Percentiles rank a stretch among this genome's conserved stretches.
Conservation (phyloP, 1,139 yeast genomes). For the Yamadazyma trypodendri region DNA sequence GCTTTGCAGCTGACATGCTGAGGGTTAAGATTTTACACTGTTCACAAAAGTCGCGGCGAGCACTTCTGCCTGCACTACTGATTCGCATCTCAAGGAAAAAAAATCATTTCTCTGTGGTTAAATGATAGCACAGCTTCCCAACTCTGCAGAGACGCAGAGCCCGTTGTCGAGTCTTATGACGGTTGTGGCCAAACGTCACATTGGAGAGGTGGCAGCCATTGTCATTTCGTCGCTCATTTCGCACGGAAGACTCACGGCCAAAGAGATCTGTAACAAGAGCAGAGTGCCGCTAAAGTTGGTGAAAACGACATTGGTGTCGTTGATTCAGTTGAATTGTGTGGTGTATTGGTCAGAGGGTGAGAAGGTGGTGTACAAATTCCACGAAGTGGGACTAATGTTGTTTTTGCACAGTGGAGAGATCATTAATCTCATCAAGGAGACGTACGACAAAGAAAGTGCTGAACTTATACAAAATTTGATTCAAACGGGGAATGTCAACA, state of each 20-base stretch:
- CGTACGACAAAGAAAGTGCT: constrained; percentile 51
- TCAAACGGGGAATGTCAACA: constrained; percentile 63
- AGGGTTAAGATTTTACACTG: no score
- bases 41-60: no score
- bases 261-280: constrained; percentile 44
- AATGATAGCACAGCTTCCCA: constrained; percentile 15
- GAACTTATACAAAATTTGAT: constrained; percentile 71
- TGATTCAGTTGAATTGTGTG: constrained; percentile 66
- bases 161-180: constrained; percentile 61
- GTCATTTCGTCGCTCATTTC: constrained; percentile 56
- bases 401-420: constrained; percentile 79
- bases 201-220: constrained; percentile 65
- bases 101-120: background rate
- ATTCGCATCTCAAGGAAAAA: constrained; percentile 4
- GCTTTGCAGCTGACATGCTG: constrained; percentile 16
- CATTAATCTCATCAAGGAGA: constrained; percentile 47
- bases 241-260: constrained; percentile 55
- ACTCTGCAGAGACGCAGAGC: constrained; percentile 47
- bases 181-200: constrained; percentile 49
- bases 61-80: no score
- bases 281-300: constrained; percentile 43
- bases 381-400: constrained; percentile 62
- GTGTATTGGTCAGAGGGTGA: constrained; percentile 50
- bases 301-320: constrained; percentile 59
- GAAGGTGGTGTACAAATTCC: constrained; percentile 53